A percentile compares a stretch with the other conserved stretches of the same genome.
Conservation (phyloP, 1,284 basidiomycete genomes). For the Phylloporus gajari region DNA sequence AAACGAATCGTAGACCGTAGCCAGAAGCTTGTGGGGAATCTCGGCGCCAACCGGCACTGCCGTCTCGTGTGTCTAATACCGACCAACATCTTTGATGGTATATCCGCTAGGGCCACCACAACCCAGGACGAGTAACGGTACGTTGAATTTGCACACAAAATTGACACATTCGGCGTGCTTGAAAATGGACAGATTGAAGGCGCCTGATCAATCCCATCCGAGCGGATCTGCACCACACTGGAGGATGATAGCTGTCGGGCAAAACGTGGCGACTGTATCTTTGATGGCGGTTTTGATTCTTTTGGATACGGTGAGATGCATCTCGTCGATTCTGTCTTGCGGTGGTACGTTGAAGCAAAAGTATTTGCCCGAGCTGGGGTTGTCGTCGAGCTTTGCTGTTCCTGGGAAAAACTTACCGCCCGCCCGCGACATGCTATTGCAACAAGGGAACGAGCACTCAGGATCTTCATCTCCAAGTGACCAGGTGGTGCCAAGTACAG, state of each 20-base stretch:
- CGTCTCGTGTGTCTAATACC: slow-evolving; percentile 99
- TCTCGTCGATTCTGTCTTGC: slow-evolving; percentile 95
- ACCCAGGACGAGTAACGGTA: slow-evolving; percentile 91
- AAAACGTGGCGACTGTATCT: slow-evolving; percentile 90
- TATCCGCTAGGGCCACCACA: slow-evolving; percentile 99
- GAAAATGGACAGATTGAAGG: slow-evolving; percentile 98
- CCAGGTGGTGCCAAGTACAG: too few relatives aligned
- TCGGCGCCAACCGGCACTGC: slow-evolving; percentile 88
- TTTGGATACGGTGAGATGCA: slow-evolving; percentile 94
- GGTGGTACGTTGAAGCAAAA: slow-evolving; percentile 96
- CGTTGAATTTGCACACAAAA: slow-evolving; percentile 91
- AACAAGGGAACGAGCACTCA: too few relatives aligned
- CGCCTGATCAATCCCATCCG: slow-evolving; percentile 93
- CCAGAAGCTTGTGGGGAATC: slow-evolving; percentile 88
- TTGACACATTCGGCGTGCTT: slow-evolving; percentile 98
- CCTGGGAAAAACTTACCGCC: slow-evolving; percentile 99
- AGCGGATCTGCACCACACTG: slow-evolving; percentile 98
- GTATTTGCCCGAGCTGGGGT: slow-evolving; percentile 89
- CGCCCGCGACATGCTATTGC: too few relatives aligned
- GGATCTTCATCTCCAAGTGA: too few relatives aligned
- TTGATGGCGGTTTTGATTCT: slow-evolving; percentile 98
- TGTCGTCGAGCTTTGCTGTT: slow-evolving; percentile 92
- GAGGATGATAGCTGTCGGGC: slow-evolving; percentile 91
- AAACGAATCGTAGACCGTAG: slow-evolving; percentile 92
- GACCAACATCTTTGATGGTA: slow-evolving; percentile 93